phyloP scores from a whole-genome alignment of 805 yeast genomes.

The Zygosaccharomyces kombuchaensis region DNA sequence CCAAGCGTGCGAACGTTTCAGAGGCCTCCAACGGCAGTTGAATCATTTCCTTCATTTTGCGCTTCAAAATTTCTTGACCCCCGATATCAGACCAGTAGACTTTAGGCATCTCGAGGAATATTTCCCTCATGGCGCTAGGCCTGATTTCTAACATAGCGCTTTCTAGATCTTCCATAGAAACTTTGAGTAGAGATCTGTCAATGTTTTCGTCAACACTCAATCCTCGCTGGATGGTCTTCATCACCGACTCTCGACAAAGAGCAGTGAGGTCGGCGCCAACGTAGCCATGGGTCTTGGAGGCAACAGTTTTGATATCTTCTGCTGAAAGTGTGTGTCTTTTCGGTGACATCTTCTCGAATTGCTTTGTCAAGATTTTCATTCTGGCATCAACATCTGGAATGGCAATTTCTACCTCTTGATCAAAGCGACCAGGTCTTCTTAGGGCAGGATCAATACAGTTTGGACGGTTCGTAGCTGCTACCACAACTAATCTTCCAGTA shows the following conservation, averaged over 20 bases:
- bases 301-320: slow-evolving; percentile 56
- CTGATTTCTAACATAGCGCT: slow-evolving; percentile 72
- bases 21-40: slow-evolving; percentile 85
- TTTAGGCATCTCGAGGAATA: slow-evolving; percentile 89
- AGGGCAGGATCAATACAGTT: slow-evolving; percentile 66
- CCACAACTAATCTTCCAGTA: slow-evolving; percentile 58
- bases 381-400: slow-evolving; percentile 87
- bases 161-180: slow-evolving; percentile 57
- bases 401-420: slow-evolving; percentile 84
- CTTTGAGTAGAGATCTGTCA: slow-evolving; percentile 40
- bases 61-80: slow-evolving; percentile 82
- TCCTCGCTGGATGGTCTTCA: slow-evolving; percentile 71
- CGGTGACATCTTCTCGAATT: slow-evolving; percentile 44
- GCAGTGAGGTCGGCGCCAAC: slow-evolving; percentile 96
- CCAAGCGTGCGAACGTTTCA: slow-evolving; percentile 68
- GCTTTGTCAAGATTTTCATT: slow-evolving; percentile 61
- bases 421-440: slow-evolving; percentile 84
- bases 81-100: slow-evolving; percentile 94
- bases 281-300: slow-evolving; percentile 87
- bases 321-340: slow-evolving; percentile 47
- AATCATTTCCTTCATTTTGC: slow-evolving; percentile 81
- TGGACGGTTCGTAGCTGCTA: slow-evolving; percentile 73
- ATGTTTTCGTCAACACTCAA: slow-evolving; percentile 28
- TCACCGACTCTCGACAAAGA: slow-evolving; percentile 79
- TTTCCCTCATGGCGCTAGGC: slow-evolving; percentile 97